Percentiles rank a stretch among this genome's conserved stretches.
These are phyloP conservation scores for Amanita fuliginea DNA, from an alignment of 768 basidiomycete genomes.

Conservation along the genomic window DNA sequence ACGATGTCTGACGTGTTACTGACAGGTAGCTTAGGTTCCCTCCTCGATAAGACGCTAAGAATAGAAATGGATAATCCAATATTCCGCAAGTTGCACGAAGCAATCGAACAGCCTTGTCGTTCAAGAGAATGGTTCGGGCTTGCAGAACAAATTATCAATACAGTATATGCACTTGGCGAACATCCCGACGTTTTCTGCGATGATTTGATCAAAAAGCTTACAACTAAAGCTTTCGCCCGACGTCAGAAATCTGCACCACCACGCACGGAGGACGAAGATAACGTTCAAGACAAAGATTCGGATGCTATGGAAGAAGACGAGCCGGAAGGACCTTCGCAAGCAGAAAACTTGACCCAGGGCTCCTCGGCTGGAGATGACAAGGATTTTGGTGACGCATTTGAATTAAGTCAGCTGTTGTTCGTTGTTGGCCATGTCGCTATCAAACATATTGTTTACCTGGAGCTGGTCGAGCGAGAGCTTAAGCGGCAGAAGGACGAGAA, in stretches of 20 bases:
- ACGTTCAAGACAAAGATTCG: conserved; percentile 18
- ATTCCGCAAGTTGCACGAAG: conserved; percentile 72
- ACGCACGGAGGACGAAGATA: conserved; percentile 11
- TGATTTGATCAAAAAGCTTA: conserved; percentile 74
- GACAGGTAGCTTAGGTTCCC: conserved; percentile 46
- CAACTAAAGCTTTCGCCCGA: conserved; percentile 52
- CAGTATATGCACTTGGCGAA: conserved; percentile 88
- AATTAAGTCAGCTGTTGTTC: conserved; percentile 89
- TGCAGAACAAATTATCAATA: conserved; percentile 95
- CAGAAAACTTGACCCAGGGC: conserved; percentile 15
- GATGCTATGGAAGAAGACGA: conserved; percentile 51
- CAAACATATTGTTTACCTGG: conserved; percentile 94
- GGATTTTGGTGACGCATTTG: conserved; percentile 74
- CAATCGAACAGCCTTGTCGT: conserved; percentile 70
- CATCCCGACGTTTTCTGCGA: conserved; percentile 83
- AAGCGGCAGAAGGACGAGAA: conserved; percentile 93
- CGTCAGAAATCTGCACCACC: conserved; percentile 16
- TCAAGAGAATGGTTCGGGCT: conserved; percentile 95
- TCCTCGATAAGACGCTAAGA: conserved; percentile 77
- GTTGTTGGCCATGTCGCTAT: conserved; percentile 95
- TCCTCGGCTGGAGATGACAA: conserved; percentile 17
- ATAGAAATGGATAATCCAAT: conserved; percentile 81
- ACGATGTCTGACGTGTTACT: neutral
- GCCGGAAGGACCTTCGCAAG: conserved; percentile 21
- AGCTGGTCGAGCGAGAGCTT: conserved; percentile 91